Percentiles rank a stretch among this genome's conserved stretches.
phyloP scores from a whole-genome alignment of 768 basidiomycete genomes.

The Cystoderma amianthinum region DNA sequence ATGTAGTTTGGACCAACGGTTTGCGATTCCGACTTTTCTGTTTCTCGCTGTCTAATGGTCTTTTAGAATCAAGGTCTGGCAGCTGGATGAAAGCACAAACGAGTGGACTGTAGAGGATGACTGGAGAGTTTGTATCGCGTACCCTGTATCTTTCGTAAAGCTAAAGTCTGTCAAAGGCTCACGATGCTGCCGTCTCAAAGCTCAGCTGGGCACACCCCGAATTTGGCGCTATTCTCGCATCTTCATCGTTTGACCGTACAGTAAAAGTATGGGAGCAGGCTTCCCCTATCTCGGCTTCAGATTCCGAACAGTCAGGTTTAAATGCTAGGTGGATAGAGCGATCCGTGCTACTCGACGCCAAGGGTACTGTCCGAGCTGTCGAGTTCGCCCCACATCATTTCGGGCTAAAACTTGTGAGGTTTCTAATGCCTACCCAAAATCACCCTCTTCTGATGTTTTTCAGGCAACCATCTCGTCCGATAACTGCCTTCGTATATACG shows the following conservation, averaged over 20 bases:
- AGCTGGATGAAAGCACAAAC: constrained; percentile 63
- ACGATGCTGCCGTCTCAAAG: constrained; percentile 83
- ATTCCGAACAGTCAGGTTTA: constrained; percentile 17
- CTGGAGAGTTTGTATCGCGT: constrained; percentile 76
- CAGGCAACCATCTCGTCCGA: constrained; percentile 89
- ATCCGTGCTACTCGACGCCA: constrained; percentile 72
- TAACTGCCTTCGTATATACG: constrained; percentile 82
- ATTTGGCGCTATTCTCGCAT: constrained; percentile 83
- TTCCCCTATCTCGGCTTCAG: constrained; percentile 17
- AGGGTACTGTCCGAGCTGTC: constrained; percentile 78
- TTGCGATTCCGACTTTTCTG: constrained; percentile 3
- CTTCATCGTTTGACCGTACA: constrained; percentile 84
- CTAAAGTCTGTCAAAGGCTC: too few relatives aligned
- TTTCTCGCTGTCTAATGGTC: constrained; percentile 9
- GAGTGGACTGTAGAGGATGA: constrained; percentile 79
- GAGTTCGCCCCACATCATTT: constrained; percentile 87
- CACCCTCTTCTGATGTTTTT: neutral
- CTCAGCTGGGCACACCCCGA: constrained; percentile 91
- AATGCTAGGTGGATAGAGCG: constrained; percentile 63
- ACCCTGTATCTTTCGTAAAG: too few relatives aligned
- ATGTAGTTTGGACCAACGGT: constrained; percentile 80
- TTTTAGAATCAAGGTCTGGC: constrained; percentile 81
- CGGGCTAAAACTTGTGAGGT: constrained; percentile 78
- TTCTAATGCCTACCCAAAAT: neutral
- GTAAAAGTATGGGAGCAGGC: constrained; percentile 90